Conservation (phyloP, 164 flowering plant genomes). For the Chloranthus sessilifolius region DNA sequence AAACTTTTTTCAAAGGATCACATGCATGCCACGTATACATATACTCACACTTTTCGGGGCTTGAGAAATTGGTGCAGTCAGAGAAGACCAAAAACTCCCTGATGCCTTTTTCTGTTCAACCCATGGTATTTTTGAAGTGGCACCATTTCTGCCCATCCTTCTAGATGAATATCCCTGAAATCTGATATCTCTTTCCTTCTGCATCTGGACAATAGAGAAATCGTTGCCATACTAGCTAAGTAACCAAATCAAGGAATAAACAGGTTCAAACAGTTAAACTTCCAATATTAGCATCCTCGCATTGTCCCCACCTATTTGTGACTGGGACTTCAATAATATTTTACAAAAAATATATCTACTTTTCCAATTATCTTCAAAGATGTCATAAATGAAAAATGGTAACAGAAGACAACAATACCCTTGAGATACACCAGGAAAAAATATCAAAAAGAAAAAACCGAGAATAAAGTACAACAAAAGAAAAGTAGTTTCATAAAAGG, state of each 20-base stretch:
- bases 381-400: no score
- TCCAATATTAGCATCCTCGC: no score
- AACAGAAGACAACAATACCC: no score
- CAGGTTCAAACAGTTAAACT: no score
- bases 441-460: no score
- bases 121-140: background rate
- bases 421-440: no score
- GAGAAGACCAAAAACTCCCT: slow-evolving; percentile 10
- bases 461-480: no score
- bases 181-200: slow-evolving; percentile 5
- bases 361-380: no score
- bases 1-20: background rate
- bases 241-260: background rate
- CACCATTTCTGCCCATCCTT: slow-evolving; percentile 1
- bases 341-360: no score
- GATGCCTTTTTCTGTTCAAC: background rate
- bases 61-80: background rate
- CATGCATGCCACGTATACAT: background rate
- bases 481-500: no score
- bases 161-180: background rate
- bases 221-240: slow-evolving; percentile 1
- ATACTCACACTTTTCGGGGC: slow-evolving; percentile 11
- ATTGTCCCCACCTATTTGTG: no score
- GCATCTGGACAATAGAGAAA: slow-evolving; percentile 10
- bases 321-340: no score